phyloP scores from a whole-genome alignment of 2,329 filamentous ascomycete genomes.

The Sarocladium strictum region DNA sequence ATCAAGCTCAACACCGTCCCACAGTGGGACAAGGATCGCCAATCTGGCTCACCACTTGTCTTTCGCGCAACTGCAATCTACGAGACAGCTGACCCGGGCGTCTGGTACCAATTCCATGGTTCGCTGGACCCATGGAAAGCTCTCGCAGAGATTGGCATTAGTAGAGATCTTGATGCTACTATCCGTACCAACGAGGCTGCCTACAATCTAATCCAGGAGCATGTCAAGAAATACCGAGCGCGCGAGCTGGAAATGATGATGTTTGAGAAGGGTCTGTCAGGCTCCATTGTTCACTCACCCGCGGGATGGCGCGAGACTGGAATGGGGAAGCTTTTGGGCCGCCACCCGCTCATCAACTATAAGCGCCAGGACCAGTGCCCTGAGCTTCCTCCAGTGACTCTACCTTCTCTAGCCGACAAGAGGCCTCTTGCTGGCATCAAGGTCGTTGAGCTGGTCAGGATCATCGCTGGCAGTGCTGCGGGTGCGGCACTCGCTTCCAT shows the following conservation, averaged over 20 bases:
- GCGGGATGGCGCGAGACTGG: conserved; percentile 21
- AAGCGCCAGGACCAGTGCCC: conserved; percentile 25
- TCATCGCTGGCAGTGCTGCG: conserved; percentile 41
- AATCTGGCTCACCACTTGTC: conserved; percentile 21
- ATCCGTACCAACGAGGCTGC: conserved; percentile 26
- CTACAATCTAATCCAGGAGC: conserved; percentile 15
- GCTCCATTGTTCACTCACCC: conserved; percentile 19
- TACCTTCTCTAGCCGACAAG: conserved; percentile 21
- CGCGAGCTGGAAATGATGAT: conserved; percentile 18
- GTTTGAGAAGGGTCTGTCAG: conserved; percentile 19
- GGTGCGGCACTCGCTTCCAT: conserved; percentile 35
- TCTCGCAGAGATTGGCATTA: conserved; percentile 19
- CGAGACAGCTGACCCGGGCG: conserved; percentile 34
- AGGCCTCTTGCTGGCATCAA: conserved; percentile 38
- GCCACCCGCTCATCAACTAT: conserved; percentile 29
- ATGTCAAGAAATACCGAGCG: conserved; percentile 15
- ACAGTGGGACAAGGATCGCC: conserved; percentile 9
- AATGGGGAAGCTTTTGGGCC: conserved; percentile 14
- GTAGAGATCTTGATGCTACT: conserved; percentile 14
- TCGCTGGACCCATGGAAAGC: conserved; percentile 14
- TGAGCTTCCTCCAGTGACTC: conserved; percentile 25
- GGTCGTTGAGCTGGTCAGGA: conserved; percentile 42
- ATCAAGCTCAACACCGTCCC: background rate
- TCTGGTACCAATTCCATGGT: conserved; percentile 46
- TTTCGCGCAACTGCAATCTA: conserved; percentile 40